These are phyloP conservation scores for Pulveroboletus sp. DNA, from an alignment of 768 basidiomycete genomes.

Conservation along the genomic window DNA sequence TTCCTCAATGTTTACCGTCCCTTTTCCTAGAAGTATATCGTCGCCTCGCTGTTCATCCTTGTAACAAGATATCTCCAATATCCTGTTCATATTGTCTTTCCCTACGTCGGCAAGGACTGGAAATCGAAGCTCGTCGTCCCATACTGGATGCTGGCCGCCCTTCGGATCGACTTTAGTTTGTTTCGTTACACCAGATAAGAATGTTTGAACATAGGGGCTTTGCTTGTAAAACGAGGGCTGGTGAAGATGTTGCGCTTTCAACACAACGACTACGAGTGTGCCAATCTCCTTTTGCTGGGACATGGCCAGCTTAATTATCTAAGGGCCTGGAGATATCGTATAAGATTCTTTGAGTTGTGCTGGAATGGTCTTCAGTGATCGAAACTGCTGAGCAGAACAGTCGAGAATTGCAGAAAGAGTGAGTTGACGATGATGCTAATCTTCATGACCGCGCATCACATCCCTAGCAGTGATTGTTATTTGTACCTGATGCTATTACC, in stretches of 20 bases:
- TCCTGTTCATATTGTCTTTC: conserved; percentile 43
- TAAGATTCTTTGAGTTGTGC: not conserved
- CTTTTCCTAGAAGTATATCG: conserved; percentile 72
- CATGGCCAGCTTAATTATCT: conserved; percentile 10
- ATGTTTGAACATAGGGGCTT: conserved; percentile 73
- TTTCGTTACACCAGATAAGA: conserved; percentile 56
- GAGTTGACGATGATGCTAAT: not conserved
- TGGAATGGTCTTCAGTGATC: not conserved
- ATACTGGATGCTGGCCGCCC: conserved; percentile 90
- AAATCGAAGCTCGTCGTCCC: conserved; percentile 87
- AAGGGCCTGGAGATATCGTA: not conserved
- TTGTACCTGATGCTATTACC: too few species aligned
- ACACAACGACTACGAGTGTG: conserved; percentile 77
- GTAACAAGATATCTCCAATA: conserved; percentile 72
- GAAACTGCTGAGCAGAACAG: not conserved
- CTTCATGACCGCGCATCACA: too few species aligned
- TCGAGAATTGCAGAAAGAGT: not conserved
- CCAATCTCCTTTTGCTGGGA: conserved; percentile 52
- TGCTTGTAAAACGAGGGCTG: conserved; percentile 88
- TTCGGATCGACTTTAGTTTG: conserved; percentile 71
- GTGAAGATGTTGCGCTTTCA: conserved; percentile 83
- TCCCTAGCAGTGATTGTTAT: too few species aligned
- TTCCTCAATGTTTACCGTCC: conserved; percentile 66
- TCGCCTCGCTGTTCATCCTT: conserved; percentile 70
- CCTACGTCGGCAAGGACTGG: conserved; percentile 58